Conservation (phyloP, 2,329 filamentous ascomycete genomes). For the Monosporascus sp. region DNA sequence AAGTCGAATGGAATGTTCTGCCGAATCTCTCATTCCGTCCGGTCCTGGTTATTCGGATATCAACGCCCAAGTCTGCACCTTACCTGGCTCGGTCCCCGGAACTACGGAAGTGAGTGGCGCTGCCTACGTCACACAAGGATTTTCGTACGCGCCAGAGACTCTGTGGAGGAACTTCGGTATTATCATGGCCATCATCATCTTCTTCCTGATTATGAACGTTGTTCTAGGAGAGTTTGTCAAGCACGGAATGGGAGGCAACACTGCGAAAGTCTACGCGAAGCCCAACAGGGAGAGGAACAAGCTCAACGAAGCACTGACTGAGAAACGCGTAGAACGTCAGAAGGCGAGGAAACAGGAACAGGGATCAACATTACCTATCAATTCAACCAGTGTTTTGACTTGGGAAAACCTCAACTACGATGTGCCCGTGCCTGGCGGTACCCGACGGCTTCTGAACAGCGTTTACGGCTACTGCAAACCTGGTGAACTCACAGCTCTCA, state of each 20-base stretch:
- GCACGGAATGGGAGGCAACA: slow-evolving; percentile 74
- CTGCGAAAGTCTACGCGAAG: slow-evolving; percentile 70
- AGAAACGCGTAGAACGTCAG: slow-evolving; percentile 54
- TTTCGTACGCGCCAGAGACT: slow-evolving; percentile 60
- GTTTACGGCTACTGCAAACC: slow-evolving; percentile 68
- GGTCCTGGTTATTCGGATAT: slow-evolving; percentile 67
- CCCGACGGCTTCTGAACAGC: slow-evolving; percentile 49
- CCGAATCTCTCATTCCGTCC: slow-evolving; percentile 63
- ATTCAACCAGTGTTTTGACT: slow-evolving; percentile 66
- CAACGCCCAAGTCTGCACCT: slow-evolving; percentile 73
- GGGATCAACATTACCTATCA: slow-evolving; percentile 48
- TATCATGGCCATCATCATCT: slow-evolving; percentile 66
- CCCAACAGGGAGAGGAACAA: slow-evolving; percentile 62
- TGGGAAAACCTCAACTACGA: slow-evolving; percentile 84
- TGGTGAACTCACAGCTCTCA: slow-evolving; percentile 71
- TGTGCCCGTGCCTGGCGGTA: slow-evolving; percentile 54
- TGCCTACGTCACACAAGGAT: slow-evolving; percentile 64
- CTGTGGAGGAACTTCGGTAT: slow-evolving; percentile 85
- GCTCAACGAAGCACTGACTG: slow-evolving; percentile 57
- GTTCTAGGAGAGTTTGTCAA: slow-evolving; percentile 73
- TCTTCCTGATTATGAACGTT: slow-evolving; percentile 72
- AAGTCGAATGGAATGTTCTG: slow-evolving; percentile 63
- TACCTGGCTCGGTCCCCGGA: slow-evolving; percentile 65
- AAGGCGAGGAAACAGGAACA: slow-evolving; percentile 40
- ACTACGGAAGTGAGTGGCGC: slow-evolving; percentile 58